Conservation (phyloP, 2,329 filamentous ascomycete genomes). For the Dryadomyces quercus-mongolicae region DNA sequence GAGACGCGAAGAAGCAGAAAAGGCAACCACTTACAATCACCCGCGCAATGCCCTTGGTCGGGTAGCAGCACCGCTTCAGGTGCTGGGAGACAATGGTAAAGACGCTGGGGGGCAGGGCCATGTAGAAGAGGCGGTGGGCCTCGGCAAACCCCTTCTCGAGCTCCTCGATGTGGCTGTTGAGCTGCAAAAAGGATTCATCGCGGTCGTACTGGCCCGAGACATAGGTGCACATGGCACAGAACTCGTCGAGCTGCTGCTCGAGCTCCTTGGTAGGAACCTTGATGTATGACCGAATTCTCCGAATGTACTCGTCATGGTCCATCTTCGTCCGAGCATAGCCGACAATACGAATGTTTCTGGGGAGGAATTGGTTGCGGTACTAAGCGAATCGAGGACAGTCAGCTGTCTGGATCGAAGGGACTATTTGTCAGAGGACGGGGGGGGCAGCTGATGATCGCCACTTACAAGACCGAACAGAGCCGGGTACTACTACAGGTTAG, state of each 20-base stretch:
- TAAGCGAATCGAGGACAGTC: slow-evolving; percentile 22
- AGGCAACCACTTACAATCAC: slow-evolving; percentile 78
- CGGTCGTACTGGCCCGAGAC: slow-evolving; percentile 96
- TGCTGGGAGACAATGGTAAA: slow-evolving; percentile 98
- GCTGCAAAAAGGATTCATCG: slow-evolving; percentile 81
- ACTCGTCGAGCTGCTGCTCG: slow-evolving; percentile 87
- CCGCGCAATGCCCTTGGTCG: slow-evolving; percentile 75
- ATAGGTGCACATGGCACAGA: slow-evolving; percentile 80
- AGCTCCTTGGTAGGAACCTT: slow-evolving; percentile 97
- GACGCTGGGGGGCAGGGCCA: slow-evolving; percentile 94
- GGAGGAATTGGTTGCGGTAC: slow-evolving; percentile 99
- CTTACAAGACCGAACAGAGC: slow-evolving; percentile 94
- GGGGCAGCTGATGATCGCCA: slow-evolving; percentile 17
- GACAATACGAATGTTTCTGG: slow-evolving; percentile 89
- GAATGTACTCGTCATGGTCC: slow-evolving; percentile 92
- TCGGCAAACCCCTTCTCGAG: slow-evolving; percentile 74
- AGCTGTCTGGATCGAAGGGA: not conserved
- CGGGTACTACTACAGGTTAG: slow-evolving; percentile 57
- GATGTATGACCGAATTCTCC: slow-evolving; percentile 93
- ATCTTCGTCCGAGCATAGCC: slow-evolving; percentile 99
- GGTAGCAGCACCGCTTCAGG: slow-evolving; percentile 95
- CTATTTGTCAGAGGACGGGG: too few species aligned
- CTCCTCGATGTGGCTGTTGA: slow-evolving; percentile 76
- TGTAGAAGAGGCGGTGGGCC: slow-evolving; percentile 94
- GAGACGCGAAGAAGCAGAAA: too few species aligned